Conservation (phyloP, 2,329 filamentous ascomycete species). For the Pestalotiopsis sp. region DNA sequence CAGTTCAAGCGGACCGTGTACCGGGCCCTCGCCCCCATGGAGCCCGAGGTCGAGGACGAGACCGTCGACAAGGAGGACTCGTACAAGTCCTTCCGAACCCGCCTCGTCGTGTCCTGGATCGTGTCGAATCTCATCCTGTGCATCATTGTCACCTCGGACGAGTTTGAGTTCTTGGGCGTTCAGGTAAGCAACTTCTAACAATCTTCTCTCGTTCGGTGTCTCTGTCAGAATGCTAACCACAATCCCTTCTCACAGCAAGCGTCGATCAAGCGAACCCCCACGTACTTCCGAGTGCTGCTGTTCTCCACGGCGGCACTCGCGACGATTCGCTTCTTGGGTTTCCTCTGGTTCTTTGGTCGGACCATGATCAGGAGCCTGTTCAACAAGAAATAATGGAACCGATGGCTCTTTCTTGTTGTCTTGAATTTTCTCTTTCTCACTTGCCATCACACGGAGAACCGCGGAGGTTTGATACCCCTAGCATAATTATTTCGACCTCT, state of each 20-base stretch:
- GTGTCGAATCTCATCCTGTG: constrained; percentile 89
- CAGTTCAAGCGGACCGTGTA: constrained; percentile 96
- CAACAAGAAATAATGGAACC: constrained; percentile 13
- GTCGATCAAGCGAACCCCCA: constrained; percentile 75
- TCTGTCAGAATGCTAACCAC: constrained; percentile 22
- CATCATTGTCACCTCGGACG: constrained; percentile 86
- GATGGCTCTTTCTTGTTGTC: neutral
- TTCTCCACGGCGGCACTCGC: constrained; percentile 86
- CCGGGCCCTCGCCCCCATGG: constrained; percentile 83
- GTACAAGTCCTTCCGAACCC: constrained; percentile 99
- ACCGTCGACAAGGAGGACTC: constrained; percentile 92
- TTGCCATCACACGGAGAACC: neutral
- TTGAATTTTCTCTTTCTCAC: neutral
- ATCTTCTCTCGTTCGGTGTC: neutral
- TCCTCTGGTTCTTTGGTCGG: constrained; percentile 90
- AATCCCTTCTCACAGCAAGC: constrained; percentile 50
- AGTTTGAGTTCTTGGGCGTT: constrained; percentile 81
- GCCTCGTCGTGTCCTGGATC: constrained; percentile 91
- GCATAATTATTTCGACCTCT: neutral
- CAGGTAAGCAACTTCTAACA: constrained; percentile 62
- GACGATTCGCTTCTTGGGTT: constrained; percentile 87
- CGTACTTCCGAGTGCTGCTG: constrained; percentile 90
- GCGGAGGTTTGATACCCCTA: neutral
- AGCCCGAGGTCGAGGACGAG: constrained; percentile 74
- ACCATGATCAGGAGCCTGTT: constrained; percentile 98